Evolutionary conservation across 2,329 filamentous ascomycete species (phyloP), one percentile per base, ranked within the genome.

Genomic region (Arthrinium phaeospermum): DNA sequence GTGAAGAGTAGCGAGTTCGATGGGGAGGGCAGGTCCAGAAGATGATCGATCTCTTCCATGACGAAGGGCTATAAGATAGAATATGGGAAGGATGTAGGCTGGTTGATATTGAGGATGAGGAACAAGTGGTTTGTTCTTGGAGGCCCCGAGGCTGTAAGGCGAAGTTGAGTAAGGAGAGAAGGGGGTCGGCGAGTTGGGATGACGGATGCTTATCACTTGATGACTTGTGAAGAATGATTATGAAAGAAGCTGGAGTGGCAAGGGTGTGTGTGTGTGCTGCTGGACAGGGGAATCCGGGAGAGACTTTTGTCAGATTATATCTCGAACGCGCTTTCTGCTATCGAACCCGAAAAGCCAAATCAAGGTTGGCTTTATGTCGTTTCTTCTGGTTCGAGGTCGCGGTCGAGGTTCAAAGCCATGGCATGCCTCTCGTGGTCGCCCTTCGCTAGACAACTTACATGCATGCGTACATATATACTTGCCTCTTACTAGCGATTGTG

Each of bases 21-120:
- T 19, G 82, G 80, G 37, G 82, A 82, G n/a, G 81, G 76, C 14
- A 82, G 72, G 72, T 80, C 78, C 57, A 78, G 72, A 44, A 80
- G 73, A 45, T 75, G 74, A 72, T 77, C 79, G 72, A 80, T 74
- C 37, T 79, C 77, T 49, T 80, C 81, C 82, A 83, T 83, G 67
- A 71, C 67, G 70, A 45, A 45, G 16, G 44, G 24, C 34, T 64
- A 64, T 64, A 14, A 13, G 10, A 41, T 27, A 57, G 34, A 14
- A 22, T 14, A n/a, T 41, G 19, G 57, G 57, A n/a, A 64, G 57
- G 34, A 41, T 64, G 53, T 37, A 61, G 30, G 30, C 37, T 61
- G 30, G 30, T 37, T 37, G 53, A 22, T 61, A 61, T 61, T 16
- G 16, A 16, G 27, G 27, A 22, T 34, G 27, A 57, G 24, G 51